phyloP scores from a whole-genome alignment of 192 early-diverging fungal genomes.

The Backusella luteola region DNA sequence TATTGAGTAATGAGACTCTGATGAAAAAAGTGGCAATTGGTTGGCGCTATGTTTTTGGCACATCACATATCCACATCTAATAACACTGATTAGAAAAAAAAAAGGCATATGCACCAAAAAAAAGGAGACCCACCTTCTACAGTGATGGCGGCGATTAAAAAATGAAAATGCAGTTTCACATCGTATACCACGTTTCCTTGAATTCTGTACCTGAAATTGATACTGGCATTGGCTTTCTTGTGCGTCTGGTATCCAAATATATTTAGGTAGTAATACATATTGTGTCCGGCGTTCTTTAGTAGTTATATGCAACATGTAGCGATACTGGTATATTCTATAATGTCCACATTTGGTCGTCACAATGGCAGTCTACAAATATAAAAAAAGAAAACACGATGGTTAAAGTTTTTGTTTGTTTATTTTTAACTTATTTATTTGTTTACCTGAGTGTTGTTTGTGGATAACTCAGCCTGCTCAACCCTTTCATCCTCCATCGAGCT shows the following conservation, averaged over 20 bases:
- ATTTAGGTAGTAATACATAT: constrained; percentile 10
- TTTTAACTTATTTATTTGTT: neutral
- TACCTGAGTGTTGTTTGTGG: neutral
- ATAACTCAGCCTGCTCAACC: neutral
- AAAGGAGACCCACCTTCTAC: constrained; percentile 19
- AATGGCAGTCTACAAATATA: neutral
- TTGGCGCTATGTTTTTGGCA: constrained; percentile 29
- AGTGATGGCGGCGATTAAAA: constrained; percentile 33
- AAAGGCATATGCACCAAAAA: neutral
- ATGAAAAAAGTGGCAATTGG: constrained; percentile 18
- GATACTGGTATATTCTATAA: constrained; percentile 11
- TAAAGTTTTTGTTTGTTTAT: neutral
- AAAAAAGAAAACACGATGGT: neutral
- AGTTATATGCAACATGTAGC: constrained; percentile 17
- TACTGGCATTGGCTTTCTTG: constrained; percentile 27
- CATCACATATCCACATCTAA: constrained; percentile 26
- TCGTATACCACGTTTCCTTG: neutral
- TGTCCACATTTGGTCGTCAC: neutral
- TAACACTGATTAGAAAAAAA: neutral
- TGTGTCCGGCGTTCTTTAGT: neutral
- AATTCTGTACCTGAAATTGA: constrained; percentile 1
- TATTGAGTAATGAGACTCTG: neutral
- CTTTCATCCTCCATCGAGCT: neutral
- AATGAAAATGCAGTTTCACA: constrained; percentile 28
- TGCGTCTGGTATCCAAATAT: constrained; percentile 25